Evolutionary conservation across 164 flowering plant genomes (phyloP), one percentile per base, ranked within the genome.

Genomic region (Vitis amurensis): DNA sequence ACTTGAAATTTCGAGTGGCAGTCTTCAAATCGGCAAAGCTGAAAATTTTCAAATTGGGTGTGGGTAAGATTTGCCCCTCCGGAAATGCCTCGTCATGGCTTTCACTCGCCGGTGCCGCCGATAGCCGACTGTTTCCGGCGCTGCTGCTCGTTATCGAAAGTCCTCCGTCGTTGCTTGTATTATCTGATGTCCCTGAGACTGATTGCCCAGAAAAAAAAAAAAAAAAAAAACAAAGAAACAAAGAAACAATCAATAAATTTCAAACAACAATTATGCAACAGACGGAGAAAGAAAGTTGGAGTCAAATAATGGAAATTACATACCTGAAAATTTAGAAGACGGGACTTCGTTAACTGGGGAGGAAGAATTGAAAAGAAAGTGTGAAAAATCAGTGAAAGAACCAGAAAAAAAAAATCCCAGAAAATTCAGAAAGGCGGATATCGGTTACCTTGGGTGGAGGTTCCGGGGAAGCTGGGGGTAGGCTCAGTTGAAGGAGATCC

Each of bases 1-100:
- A 61, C 57, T 59, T 84, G 77, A 91, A 91, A 68, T 83, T 86
- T 70, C 71, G 85, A 0, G 93, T 88, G 2, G 87, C 87, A 16
- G 16, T 59, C 71, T 72, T 89, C 72, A 91, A 60, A 63, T 91
- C 97, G 0, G 79, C 61, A 72, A 81, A 89, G n/a, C 59, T 86
- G 82, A 77, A 89, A 4, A 68, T 70, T 65, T 76, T 91, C 75
- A 91, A 67, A 68, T 81, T 82, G 11, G 90, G 86, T 3, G 75
- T 59, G 9, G 80, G 78, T 61, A 89, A 69, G 8, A 88, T 78
- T 44, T 78, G 77, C n/a, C 93, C 92, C 8, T 76, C 50, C 15
- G 79, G 67, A 52, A 15, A 64, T 15, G 51, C 69, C 72, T 77
- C 85, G 1, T 76, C 88, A 16, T 52, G 56, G 14, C 64, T 68